These are phyloP conservation scores for Avena eriantha DNA, from an alignment of 176 grass and related monocot species.

Conservation along the genomic window DNA sequence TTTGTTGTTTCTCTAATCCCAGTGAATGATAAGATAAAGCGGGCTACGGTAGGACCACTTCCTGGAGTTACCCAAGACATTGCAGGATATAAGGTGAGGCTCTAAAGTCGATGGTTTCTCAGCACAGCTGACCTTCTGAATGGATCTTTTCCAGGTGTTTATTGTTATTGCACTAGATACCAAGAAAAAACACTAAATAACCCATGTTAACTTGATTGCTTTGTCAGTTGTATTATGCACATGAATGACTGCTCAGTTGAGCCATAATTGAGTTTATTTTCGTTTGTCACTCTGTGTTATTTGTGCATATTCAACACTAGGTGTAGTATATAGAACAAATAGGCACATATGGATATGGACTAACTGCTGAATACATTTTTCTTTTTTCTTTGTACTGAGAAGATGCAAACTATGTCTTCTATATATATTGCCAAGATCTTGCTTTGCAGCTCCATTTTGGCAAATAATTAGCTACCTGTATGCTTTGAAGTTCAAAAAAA, in stretches of 20 bases:
- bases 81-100: constrained; percentile 84
- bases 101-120: constrained; percentile 4
- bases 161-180: neutral
- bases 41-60: constrained; percentile 81
- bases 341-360: constrained; percentile 4
- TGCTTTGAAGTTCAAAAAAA: constrained; percentile 23
- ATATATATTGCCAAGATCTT: neutral
- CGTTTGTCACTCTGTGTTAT: neutral
- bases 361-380: neutral
- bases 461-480: neutral
- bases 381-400: neutral
- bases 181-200: constrained; percentile 12
- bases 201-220: neutral
- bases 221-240: neutral
- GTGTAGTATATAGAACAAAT: neutral
- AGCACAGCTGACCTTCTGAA: neutral
- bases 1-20: constrained; percentile 44
- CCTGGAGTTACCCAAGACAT: constrained; percentile 99
- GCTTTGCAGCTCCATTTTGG: constrained; percentile 13
- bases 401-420: constrained; percentile 7
- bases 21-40: constrained; percentile 86
- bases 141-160: neutral
- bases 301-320: neutral
- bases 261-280: constrained; percentile 6
- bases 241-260: neutral